Base-by-base conservation (phyloP, 2,329 filamentous ascomycete species). In the Claviceps pazoutovae region DNA sequence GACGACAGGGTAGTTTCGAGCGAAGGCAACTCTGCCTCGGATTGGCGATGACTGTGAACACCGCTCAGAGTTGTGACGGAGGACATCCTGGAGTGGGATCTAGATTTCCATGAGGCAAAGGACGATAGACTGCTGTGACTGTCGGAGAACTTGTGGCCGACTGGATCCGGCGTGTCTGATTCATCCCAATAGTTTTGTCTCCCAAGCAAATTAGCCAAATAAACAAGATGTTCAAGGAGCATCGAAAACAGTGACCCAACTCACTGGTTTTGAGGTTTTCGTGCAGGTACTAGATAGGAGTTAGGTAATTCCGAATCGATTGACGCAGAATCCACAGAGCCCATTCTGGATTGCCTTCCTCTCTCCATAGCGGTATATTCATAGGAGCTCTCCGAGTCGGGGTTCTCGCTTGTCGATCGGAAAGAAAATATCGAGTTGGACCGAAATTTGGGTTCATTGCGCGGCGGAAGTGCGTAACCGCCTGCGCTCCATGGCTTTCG, bases 71-170 rank as follows among this genome's bases (percentile, higher is more conserved):
- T 78, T 1, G 76, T 78, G 44, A 73, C 66, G 0, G 76, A 79
- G 1, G 76, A 78, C 48, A 76, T 68, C 39, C 75, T 68, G 2
- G 76, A 79, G 58, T 79, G 74, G 0, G 68, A 66, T 14, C 65
- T 63, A 1, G 73, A 75, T 1, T 66, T 69, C 2, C 74, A 71
- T 2, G 73, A 73, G 17, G 69, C 68, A 58, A 72, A 72, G 1
- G 72, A 75, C 3, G 74, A 74, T 16, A 76, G 61, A 51, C 73
- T 79, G 66, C 74, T 75, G 50, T 71, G 68, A 56, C 75, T 79
- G 57, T 74, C 71, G 0, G 75, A 78, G 51, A 64, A 54, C 46
- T 57, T 63, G 54, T 68, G 65, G 11, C 54, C 60, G 11, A 55
- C 49, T 26, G 51, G 36, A 17, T 51, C 50, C 5, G 51, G 37